A percentile compares a stretch with the other conserved stretches of the same genome.
Evolutionary conservation across 2,329 filamentous ascomycete genomes (phyloP).

Genomic region (Phaeoacremonium minimum): DNA sequence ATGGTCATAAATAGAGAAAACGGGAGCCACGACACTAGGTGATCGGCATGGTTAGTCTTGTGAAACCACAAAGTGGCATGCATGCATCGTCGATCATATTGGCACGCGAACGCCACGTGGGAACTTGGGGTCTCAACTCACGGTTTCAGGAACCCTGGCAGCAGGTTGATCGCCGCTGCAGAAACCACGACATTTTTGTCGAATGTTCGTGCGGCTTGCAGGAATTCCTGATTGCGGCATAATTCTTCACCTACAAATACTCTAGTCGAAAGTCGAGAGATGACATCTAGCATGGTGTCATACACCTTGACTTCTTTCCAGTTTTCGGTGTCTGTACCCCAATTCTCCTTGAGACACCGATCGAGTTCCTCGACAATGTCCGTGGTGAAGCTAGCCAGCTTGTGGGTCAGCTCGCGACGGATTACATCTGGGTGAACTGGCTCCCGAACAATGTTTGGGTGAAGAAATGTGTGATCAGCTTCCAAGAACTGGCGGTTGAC

Average conservation of each 20-base stretch:
- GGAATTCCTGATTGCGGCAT: constrained; percentile 19
- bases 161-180: constrained; percentile 20
- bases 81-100: too few relatives aligned
- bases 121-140: too few relatives aligned
- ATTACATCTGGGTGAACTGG: constrained; percentile 25
- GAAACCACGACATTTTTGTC: constrained; percentile 22
- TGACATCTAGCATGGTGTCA: constrained; percentile 22
- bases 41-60: not conserved
- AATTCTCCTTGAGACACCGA: constrained; percentile 18
- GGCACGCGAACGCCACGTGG: too few relatives aligned
- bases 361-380: constrained; percentile 25
- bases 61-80: not conserved
- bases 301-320: constrained; percentile 27
- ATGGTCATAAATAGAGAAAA: constrained; percentile 23
- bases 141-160: constrained; percentile 23
- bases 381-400: constrained; percentile 18
- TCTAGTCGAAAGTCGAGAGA: constrained; percentile 23
- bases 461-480: constrained; percentile 24
- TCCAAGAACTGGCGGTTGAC: constrained; percentile 20
- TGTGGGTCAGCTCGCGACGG: constrained; percentile 23
- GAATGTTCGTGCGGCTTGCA: constrained; percentile 21
- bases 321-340: constrained; percentile 19
- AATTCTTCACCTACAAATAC: constrained; percentile 24
- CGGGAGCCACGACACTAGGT: constrained; percentile 19
- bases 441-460: constrained; percentile 20